A percentile compares a stretch with the other conserved stretches of the same genome.
phyloP scores from a whole-genome alignment of 169 alveolate genomes.

The Toxoplasma gondii region DNA sequence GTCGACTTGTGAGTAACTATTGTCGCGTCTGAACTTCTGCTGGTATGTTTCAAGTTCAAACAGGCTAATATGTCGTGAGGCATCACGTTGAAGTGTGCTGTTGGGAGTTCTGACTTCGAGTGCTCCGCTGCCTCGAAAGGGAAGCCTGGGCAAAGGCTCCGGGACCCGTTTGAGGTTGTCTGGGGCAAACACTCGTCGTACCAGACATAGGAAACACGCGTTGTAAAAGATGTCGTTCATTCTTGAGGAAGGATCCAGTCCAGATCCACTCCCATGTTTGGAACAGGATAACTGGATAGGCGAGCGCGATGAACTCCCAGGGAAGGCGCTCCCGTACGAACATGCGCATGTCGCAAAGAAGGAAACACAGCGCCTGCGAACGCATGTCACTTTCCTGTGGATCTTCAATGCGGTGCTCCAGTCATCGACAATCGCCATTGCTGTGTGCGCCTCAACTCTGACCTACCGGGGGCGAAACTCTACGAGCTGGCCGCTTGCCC shows the following conservation, averaged over 20 bases:
- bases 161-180: too few relatives aligned
- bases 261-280: not conserved
- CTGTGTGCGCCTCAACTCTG: not conserved
- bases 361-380: not conserved
- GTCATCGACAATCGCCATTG: not conserved
- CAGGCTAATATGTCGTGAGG: too few relatives aligned
- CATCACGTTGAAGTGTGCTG: too few relatives aligned
- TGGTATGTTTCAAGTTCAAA: too few relatives aligned
- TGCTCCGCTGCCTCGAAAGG: too few relatives aligned
- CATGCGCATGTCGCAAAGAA: not conserved
- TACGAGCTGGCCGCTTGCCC: not conserved
- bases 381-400: not conserved
- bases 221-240: not conserved
- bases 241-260: not conserved
- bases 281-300: not conserved
- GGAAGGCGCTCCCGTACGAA: not conserved
- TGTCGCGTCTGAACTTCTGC: too few relatives aligned
- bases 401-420: not conserved
- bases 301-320: not conserved
- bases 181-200: too few relatives aligned
- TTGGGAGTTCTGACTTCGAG: too few relatives aligned
- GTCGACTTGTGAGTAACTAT: too few relatives aligned
- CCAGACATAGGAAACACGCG: too few relatives aligned
- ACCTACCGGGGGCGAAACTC: not conserved
- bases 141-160: too few relatives aligned